phyloP scores from a whole-genome alignment of 225 moss, liverwort and hornwort species.

The Anthoceros angustus region DNA sequence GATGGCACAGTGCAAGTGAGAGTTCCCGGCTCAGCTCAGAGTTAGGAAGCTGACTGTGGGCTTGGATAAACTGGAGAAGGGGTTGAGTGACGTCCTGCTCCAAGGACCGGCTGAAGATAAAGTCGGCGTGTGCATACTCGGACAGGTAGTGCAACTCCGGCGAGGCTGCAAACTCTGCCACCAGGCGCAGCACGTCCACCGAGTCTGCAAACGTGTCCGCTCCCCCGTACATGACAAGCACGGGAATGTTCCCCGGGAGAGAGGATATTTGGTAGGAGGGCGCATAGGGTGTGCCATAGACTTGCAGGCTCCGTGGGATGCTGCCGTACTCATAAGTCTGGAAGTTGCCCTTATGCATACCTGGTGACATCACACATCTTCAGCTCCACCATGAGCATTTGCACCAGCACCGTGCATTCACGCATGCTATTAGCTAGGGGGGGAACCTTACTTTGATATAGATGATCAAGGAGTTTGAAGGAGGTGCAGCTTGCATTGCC shows the following conservation, averaged over 20 bases:
- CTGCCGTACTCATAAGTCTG: neutral
- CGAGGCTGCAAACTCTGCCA: neutral
- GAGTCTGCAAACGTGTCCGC: slow-evolving; percentile 1
- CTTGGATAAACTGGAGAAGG: neutral
- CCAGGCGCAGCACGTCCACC: neutral
- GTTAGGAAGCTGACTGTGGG: neutral
- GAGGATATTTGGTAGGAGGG: neutral
- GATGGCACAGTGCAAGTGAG: neutral
- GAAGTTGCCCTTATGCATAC: neutral
- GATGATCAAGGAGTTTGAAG: neutral
- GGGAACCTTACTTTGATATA: neutral
- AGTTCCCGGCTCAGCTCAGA: neutral
- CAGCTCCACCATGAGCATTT: neutral
- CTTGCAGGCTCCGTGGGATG: neutral
- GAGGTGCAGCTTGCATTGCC: neutral
- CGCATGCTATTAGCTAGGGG: neutral
- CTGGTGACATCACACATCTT: neutral
- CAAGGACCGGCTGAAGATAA: neutral
- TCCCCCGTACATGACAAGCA: neutral
- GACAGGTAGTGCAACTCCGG: neutral
- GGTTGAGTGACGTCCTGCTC: neutral
- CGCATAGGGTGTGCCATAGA: neutral
- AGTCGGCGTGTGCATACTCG: neutral
- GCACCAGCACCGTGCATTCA: neutral
- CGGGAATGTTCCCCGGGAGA: neutral